Base-by-base conservation (phyloP, 2,329 filamentous ascomycete species). In the Talaromyces sp. region DNA sequence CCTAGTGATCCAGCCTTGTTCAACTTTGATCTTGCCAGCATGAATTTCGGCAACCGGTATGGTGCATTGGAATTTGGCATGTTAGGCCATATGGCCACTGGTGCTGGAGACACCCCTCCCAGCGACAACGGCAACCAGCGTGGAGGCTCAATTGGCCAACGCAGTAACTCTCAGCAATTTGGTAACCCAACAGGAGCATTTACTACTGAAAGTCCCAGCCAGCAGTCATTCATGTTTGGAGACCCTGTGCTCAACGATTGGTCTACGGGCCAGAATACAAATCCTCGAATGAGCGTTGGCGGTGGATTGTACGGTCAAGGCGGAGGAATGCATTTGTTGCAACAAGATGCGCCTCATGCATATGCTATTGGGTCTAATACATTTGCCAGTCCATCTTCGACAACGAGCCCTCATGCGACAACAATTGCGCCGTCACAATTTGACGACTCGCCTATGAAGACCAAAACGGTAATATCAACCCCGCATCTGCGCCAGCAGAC, bases 41-140 rank as follows among this genome's bases (percentile, higher is more conserved):
- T 97, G 75, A 95, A 95, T 75, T 99, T 98, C 77, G 93, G 93
- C 64, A 98, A 95, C 74, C 92, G 96, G 69, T 99, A 98, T 74
- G 94, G 93, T 67, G 94, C 93, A 19, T 85, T 97, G 77, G 95
- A 98, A 77, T 97, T 98, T 76, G 91, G 93, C 62, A 97, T 98
- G 86, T 86, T 99, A 0, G 93, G 92, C 33, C 94, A 98, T 76
- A 96, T 99, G 91, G 92, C 92, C 66, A 92, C 91, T n/a, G 91
- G 91, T 15, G 90, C 91, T 15, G 90, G 88, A n/a, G 91, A 95
- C 70, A 91, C 88, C 17, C 88, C 90, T 7, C 87, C 90, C 5
- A 87, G 87, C 63, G 91, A 95, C 63, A 79, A 77, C 22, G 75
- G 74, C 58, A 81, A 78, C n/a, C 78, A 80, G 50, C 75, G 79